Percentiles rank a stretch among this genome's conserved stretches.
phyloP scores from a whole-genome alignment of 2,329 filamentous ascomycete species.

The Davidsoniella virescens region DNA sequence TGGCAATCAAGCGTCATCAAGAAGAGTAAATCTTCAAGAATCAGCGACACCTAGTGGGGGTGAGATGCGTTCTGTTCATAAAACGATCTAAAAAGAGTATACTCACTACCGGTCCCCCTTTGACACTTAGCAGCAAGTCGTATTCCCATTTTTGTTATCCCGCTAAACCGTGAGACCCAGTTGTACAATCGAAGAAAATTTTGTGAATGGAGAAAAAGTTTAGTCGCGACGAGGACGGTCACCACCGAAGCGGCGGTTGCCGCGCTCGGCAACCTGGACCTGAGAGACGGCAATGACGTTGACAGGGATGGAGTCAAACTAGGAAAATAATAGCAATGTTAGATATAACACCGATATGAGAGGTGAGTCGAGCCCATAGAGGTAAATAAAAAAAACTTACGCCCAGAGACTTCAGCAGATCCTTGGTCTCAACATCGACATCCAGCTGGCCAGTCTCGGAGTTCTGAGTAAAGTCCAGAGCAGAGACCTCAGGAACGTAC shows the following conservation, averaged over 20 bases:
- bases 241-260: slow-evolving; percentile 52
- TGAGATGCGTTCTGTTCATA: slow-evolving; percentile 38
- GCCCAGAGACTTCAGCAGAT: slow-evolving; percentile 94
- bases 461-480: slow-evolving; percentile 94
- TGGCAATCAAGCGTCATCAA: slow-evolving; percentile 92
- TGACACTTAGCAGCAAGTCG: slow-evolving; percentile 35
- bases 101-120: slow-evolving; percentile 36
- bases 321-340: slow-evolving; percentile 18
- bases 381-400: slow-evolving; percentile 45
- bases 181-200: slow-evolving; percentile 13
- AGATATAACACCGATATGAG: not conserved
- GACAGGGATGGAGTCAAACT: slow-evolving; percentile 97
- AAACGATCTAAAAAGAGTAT: slow-evolving; percentile 36
- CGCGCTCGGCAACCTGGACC: slow-evolving; percentile 70
- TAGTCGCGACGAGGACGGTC: slow-evolving; percentile 40
- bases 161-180: slow-evolving; percentile 12
- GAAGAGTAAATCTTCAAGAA: slow-evolving; percentile 36
- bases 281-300: slow-evolving; percentile 85
- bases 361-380: not conserved
- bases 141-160: slow-evolving; percentile 18
- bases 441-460: slow-evolving; percentile 86
- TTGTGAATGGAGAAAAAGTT: slow-evolving; percentile 14
- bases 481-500: slow-evolving; percentile 97
- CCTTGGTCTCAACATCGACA: slow-evolving; percentile 95
- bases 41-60: slow-evolving; percentile 78